Conservation (phyloP, 257 asterid species). For the Solanum sitiens region DNA sequence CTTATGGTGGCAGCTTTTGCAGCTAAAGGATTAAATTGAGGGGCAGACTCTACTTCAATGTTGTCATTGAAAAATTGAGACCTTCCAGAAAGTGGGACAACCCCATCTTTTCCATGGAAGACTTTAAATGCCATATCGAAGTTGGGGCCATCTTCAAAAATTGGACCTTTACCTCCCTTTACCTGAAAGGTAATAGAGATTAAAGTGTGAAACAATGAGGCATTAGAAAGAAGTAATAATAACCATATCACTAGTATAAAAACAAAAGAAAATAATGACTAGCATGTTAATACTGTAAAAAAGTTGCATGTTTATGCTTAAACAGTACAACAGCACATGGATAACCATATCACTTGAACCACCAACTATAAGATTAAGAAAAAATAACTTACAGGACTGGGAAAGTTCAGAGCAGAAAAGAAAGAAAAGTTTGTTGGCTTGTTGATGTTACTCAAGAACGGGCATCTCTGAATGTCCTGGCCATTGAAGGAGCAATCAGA, state of each 20-base stretch:
- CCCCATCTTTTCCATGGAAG: conserved; percentile 76
- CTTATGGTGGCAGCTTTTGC: conserved; percentile 69
- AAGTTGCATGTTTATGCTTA: not conserved
- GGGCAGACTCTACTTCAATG: conserved; percentile 19
- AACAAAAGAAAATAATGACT: not conserved
- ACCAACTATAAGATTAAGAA: not conserved
- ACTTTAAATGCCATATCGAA: conserved; percentile 57
- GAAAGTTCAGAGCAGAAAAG: conserved; percentile 35
- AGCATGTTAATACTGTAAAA: not conserved
- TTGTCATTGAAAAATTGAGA: conserved; percentile 14
- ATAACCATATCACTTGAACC: not conserved
- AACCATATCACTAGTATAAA: not conserved
- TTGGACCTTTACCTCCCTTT: conserved; percentile 55
- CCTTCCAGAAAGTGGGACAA: conserved; percentile 51
- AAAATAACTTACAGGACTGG: conserved; percentile 39
- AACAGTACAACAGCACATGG: not conserved
- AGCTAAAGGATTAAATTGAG: conserved; percentile 51
- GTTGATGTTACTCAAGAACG: conserved; percentile 64
- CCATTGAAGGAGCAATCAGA: conserved; percentile 36
- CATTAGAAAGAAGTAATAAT: not conserved
- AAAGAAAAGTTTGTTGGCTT: conserved; percentile 67
- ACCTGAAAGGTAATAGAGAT: conserved; percentile 23
- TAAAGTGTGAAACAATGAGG: not conserved
- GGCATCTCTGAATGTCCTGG: conserved; percentile 52
- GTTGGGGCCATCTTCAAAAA: conserved; percentile 75